Evolutionary conservation across 352 stramenopile species (phyloP).

Genomic region (Globisporangium yorkense): DNA sequence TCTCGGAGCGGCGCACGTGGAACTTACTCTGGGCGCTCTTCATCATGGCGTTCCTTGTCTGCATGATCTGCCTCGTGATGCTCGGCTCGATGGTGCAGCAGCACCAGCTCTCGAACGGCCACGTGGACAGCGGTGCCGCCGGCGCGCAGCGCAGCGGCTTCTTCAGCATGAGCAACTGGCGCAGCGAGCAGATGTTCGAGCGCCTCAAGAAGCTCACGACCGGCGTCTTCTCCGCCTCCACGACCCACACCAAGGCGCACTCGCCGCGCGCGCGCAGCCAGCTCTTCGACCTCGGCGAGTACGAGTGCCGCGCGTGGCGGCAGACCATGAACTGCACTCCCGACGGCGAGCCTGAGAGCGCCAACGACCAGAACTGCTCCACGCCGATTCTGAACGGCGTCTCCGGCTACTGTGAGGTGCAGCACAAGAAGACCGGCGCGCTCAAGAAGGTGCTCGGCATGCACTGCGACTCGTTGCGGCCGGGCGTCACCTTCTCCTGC

Average conservation of each 20-base stretch:
- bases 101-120: slow-evolving; percentile 34
- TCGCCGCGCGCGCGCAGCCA: slow-evolving; percentile 12
- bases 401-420: slow-evolving; percentile 26
- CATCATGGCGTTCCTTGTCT: slow-evolving; percentile 31
- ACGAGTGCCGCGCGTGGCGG: slow-evolving; percentile 25
- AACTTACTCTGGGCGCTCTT: slow-evolving; percentile 46
- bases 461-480: slow-evolving; percentile 22
- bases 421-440: slow-evolving; percentile 17
- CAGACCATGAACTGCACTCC: slow-evolving; percentile 16
- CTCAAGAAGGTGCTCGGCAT: slow-evolving; percentile 23
- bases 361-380: slow-evolving; percentile 15
- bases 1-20: slow-evolving; percentile 25
- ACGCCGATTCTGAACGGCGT: slow-evolving; percentile 17
- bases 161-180: slow-evolving; percentile 26
- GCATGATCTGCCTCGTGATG: slow-evolving; percentile 44
- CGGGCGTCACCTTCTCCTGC: slow-evolving; percentile 17
- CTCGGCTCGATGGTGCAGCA: slow-evolving; percentile 44
- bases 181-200: slow-evolving; percentile 31
- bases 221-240: slow-evolving; percentile 4
- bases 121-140: slow-evolving; percentile 12
- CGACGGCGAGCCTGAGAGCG: slow-evolving; percentile 4
- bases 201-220: slow-evolving; percentile 26
- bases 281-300: slow-evolving; percentile 23
- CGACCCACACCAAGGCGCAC: slow-evolving; percentile 2
- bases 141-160: slow-evolving; percentile 21